A percentile compares a stretch with the other conserved stretches of the same genome.
Conservation (phyloP, 192 early-diverging fungal genomes). For the Podila epigama region DNA sequence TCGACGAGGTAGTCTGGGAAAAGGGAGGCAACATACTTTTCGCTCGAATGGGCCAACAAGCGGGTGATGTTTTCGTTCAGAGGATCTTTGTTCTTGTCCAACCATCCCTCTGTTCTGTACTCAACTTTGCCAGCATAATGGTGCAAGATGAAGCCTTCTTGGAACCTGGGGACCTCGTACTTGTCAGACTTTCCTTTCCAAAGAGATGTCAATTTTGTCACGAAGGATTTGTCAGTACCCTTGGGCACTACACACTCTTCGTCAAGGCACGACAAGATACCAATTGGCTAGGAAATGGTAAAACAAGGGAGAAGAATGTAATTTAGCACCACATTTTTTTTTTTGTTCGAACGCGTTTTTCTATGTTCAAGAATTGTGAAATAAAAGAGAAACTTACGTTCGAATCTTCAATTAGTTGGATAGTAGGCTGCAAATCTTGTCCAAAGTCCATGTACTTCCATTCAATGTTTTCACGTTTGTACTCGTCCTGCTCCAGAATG, state of each 20-base stretch:
- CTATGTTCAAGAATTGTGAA: not conserved
- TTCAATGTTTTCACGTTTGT: conserved; percentile 94
- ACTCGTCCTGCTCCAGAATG: conserved; percentile 98
- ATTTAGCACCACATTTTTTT: too few relatives aligned
- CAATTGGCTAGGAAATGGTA: conserved; percentile 71
- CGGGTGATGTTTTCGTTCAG: conserved; percentile 94
- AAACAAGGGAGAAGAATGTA: not conserved
- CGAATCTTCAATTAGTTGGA: conserved; percentile 97
- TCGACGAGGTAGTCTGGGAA: conserved; percentile 84
- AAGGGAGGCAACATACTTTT: conserved; percentile 79
- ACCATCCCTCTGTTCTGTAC: conserved; percentile 89
- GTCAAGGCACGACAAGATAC: conserved; percentile 94
- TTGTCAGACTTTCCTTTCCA: conserved; percentile 91
- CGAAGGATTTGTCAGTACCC: conserved; percentile 94
- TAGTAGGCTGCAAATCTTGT: conserved; percentile 95
- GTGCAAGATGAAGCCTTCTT: conserved; percentile 86
- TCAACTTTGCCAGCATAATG: conserved; percentile 98
- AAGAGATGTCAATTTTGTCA: conserved; percentile 87
- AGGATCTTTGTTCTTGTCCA: conserved; percentile 99
- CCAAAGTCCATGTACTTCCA: conserved; percentile 99
- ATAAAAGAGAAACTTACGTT: conserved; percentile 61
- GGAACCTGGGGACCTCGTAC: conserved; percentile 87
- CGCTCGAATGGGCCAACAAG: conserved; percentile 81
- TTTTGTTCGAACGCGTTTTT: not conserved
- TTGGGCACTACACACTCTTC: conserved; percentile 99